Evolutionary conservation across 2,329 filamentous ascomycete species (phyloP).

Genomic region (Tolypocladium paradoxum): DNA sequence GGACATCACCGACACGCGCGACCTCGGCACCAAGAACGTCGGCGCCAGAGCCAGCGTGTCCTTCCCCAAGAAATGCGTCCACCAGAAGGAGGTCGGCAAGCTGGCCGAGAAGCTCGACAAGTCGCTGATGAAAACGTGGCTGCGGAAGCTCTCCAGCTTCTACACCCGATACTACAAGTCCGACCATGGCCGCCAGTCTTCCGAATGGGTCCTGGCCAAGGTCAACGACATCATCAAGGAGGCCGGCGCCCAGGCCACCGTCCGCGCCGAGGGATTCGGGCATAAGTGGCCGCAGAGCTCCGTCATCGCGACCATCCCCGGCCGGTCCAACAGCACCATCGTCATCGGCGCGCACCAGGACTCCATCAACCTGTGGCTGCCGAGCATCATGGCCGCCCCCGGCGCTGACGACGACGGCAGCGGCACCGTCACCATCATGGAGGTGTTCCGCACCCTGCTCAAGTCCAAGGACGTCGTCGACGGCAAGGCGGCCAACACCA

Average conservation of each 20-base stretch:
- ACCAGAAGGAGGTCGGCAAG: conserved; percentile 55
- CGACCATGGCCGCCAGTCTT: conserved; percentile 69
- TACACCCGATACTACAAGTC: conserved; percentile 77
- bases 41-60: conserved; percentile 27
- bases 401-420: conserved; percentile 95
- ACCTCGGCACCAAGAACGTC: conserved; percentile 38
- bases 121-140: conserved; percentile 63
- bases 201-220: conserved; percentile 72
- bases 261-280: conserved; percentile 60
- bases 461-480: conserved; percentile 57
- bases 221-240: conserved; percentile 61
- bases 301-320: conserved; percentile 85
- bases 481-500: conserved; percentile 69
- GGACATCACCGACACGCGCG: conserved; percentile 72
- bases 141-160: conserved; percentile 69
- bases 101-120: conserved; percentile 62
- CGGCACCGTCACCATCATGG: conserved; percentile 87
- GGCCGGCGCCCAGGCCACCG: conserved; percentile 58
- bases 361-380: conserved; percentile 86
- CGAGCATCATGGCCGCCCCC: conserved; percentile 71
- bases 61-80: conserved; percentile 56
- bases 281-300: conserved; percentile 86
- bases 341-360: conserved; percentile 91
- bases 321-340: conserved; percentile 71
- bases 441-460: conserved; percentile 75